phyloP scores from a whole-genome alignment of 2,329 filamentous ascomycete genomes.

The Rutstroemia sp. region DNA sequence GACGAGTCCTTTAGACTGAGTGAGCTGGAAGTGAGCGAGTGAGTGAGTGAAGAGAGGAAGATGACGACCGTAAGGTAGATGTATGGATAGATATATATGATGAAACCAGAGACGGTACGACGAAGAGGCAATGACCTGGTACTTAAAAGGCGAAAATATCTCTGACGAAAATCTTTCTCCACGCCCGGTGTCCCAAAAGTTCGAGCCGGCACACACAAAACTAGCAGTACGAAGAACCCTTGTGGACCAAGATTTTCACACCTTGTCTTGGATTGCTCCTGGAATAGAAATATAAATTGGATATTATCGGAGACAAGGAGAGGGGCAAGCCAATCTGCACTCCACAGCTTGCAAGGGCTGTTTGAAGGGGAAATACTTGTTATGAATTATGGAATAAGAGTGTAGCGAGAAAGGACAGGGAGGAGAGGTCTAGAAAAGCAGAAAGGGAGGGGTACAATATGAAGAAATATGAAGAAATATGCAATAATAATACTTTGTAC shows the following conservation, averaged over 20 bases:
- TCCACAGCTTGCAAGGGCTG: background rate
- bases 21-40: background rate
- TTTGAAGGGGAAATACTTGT: background rate
- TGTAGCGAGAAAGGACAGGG: too few species aligned
- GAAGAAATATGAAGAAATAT: too few species aligned
- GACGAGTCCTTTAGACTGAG: background rate
- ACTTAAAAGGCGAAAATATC: constrained; percentile 1
- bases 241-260: background rate
- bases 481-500: background rate
- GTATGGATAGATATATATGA: background rate
- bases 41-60: background rate
- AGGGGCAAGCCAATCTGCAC: background rate
- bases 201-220: too few species aligned
- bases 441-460: too few species aligned
- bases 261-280: background rate
- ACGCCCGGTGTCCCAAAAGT: too few species aligned
- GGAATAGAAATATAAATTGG: background rate
- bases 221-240: background rate
- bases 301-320: background rate
- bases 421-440: too few species aligned
- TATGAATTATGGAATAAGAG: background rate
- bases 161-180: background rate
- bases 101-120: background rate
- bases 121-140: background rate
- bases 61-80: background rate